Conservation (phyloP, 331 rosid genomes). For the Spiraea crenata region DNA sequence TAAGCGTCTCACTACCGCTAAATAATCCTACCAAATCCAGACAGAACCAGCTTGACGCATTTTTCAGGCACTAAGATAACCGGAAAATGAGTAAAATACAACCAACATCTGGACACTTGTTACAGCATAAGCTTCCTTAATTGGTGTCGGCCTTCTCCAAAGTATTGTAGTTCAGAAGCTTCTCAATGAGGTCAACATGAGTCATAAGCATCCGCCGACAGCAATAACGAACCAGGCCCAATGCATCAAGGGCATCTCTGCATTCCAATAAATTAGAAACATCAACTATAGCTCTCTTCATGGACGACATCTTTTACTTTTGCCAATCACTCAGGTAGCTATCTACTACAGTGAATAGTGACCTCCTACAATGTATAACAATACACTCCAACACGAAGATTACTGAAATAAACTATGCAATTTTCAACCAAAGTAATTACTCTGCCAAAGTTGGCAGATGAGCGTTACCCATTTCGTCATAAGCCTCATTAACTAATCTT, state of each 20-base stretch:
- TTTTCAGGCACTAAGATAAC: background rate
- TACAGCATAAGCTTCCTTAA: slow-evolving; percentile 31
- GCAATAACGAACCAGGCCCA: slow-evolving; percentile 91
- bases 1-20: background rate
- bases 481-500: background rate
- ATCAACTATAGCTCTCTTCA: background rate
- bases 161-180: slow-evolving; percentile 90
- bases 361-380: background rate
- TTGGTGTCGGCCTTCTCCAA: slow-evolving; percentile 62
- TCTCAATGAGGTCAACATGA: slow-evolving; percentile 95
- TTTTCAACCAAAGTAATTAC: background rate
- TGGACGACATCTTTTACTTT: background rate
- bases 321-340: background rate
- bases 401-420: background rate
- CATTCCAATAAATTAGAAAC: slow-evolving; percentile 26
- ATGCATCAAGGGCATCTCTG: slow-evolving; percentile 94
- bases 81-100: background rate
- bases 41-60: background rate
- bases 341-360: background rate
- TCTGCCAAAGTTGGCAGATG: background rate
- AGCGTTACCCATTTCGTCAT: background rate
- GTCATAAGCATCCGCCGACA: slow-evolving; percentile 99
- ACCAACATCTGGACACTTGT: background rate
- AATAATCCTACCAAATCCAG: slow-evolving; percentile 4
- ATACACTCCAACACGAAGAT: background rate